Conservation (phyloP, 2,329 filamentous ascomycete genomes). For the Beauveria asiatica region DNA sequence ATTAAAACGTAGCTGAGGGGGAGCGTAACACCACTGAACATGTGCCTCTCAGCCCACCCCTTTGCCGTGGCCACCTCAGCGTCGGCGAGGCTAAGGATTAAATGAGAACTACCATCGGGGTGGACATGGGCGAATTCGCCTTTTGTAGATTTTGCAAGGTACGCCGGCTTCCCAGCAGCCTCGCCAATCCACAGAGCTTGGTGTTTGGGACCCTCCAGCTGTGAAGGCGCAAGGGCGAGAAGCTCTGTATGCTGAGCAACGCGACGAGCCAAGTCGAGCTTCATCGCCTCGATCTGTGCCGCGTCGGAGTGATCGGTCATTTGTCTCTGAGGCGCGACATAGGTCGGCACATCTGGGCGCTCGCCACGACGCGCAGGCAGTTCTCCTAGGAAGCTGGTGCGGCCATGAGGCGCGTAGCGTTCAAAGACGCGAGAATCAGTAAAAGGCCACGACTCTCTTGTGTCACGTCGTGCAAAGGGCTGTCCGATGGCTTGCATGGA, state of each 20-base stretch:
- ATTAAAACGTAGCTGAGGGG: constrained; percentile 31
- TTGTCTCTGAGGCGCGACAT: constrained; percentile 32
- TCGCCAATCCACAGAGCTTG: constrained; percentile 8
- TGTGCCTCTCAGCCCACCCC: constrained; percentile 34
- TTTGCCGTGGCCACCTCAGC: constrained; percentile 24
- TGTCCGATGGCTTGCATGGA: constrained; percentile 26
- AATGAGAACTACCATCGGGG: constrained; percentile 30
- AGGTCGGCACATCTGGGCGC: constrained; percentile 25
- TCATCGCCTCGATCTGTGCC: constrained; percentile 16
- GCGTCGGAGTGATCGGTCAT: constrained; percentile 17
- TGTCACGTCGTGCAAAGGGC: constrained; percentile 26
- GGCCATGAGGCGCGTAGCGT: constrained; percentile 20
- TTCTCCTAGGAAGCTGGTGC: constrained; percentile 15
- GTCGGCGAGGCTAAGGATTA: constrained; percentile 29
- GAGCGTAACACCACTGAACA: constrained; percentile 17
- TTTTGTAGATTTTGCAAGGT: constrained; percentile 11
- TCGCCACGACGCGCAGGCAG: constrained; percentile 16
- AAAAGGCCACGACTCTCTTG: constrained; percentile 21
- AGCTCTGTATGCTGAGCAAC: neutral
- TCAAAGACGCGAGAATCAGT: constrained; percentile 15
- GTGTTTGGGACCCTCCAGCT: constrained; percentile 6
- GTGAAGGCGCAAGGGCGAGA: neutral
- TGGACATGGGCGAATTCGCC: constrained; percentile 31
- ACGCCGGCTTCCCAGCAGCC: constrained; percentile 1
- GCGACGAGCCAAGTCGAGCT: constrained; percentile 18